A percentile compares a stretch with the other conserved stretches of the same genome.
phyloP scores from a whole-genome alignment of 805 yeast genomes.

The Sugiyamaella smithiae region DNA sequence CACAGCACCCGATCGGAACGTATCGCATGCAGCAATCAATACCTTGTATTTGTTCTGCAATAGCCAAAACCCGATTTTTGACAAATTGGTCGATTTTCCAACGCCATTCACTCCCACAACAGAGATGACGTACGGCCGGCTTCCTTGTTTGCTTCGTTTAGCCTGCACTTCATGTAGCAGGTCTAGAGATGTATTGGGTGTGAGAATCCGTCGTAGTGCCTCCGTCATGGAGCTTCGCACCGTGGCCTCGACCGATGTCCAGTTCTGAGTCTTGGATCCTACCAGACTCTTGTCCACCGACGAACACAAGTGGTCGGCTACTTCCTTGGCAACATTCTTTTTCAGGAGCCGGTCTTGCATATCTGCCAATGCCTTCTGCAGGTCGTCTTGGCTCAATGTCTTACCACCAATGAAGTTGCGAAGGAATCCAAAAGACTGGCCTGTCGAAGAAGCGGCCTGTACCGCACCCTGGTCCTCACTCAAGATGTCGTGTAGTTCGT shows the following conservation, averaged over 20 bases:
- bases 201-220: conserved; percentile 63
- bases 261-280: conserved; percentile 68
- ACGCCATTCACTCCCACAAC: conserved; percentile 98
- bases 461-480: conserved; percentile 20
- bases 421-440: conserved; percentile 48
- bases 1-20: conserved; percentile 98
- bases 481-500: conserved; percentile 46
- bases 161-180: conserved; percentile 74
- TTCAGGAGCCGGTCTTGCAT: conserved; percentile 74
- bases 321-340: conserved; percentile 89
- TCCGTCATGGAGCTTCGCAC: conserved; percentile 61
- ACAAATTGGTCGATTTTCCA: conserved; percentile 92
- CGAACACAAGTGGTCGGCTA: conserved; percentile 67
- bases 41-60: conserved; percentile 84
- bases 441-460: neutral
- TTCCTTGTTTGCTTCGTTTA: conserved; percentile 32
- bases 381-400: conserved; percentile 58
- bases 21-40: conserved; percentile 93
- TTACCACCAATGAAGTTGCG: conserved; percentile 66
- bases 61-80: conserved; percentile 93
- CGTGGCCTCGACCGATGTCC: conserved; percentile 72
- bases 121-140: conserved; percentile 85
- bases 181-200: conserved; percentile 90
- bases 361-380: conserved; percentile 60
- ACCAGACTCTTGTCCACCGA: conserved; percentile 67